Conservation (phyloP, 495 filamentous ascomycete genomes). For the Penicillium steckii region DNA sequence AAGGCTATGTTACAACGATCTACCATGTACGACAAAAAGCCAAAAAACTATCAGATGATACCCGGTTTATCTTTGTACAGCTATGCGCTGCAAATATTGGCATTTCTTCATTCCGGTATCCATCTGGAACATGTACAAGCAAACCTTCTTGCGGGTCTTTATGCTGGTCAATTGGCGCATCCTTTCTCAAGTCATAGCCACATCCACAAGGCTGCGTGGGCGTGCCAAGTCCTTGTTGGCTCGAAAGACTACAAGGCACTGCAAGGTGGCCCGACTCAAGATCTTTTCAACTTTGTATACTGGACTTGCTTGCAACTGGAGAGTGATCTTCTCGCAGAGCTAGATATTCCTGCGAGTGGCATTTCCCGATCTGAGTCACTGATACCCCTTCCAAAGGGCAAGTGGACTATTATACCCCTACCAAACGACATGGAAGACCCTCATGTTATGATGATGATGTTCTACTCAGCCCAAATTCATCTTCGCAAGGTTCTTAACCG, state of each 20-base stretch:
- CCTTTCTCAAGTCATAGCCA: constrained; percentile 88
- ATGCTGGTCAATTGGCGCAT: constrained; percentile 81
- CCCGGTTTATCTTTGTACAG: constrained; percentile 89
- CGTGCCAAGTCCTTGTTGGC: constrained; percentile 74
- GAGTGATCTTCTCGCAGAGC: constrained; percentile 91
- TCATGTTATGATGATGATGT: constrained; percentile 60
- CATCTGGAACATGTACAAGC: constrained; percentile 80
- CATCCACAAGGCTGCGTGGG: constrained; percentile 76
- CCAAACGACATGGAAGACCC: constrained; percentile 34
- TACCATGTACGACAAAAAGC: constrained; percentile 12
- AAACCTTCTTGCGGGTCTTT: constrained; percentile 83
- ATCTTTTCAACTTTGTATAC: constrained; percentile 73
- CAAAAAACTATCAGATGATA: constrained; percentile 78
- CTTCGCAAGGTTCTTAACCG: constrained; percentile 82
- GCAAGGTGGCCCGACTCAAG: constrained; percentile 27
- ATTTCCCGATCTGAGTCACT: constrained; percentile 70
- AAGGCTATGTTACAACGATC: constrained; percentile 14
- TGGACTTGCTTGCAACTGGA: constrained; percentile 96
- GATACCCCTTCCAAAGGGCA: constrained; percentile 60
- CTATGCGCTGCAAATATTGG: constrained; percentile 83
- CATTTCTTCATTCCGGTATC: constrained; percentile 72
- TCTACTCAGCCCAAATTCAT: constrained; percentile 83
- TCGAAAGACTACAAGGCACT: constrained; percentile 43
- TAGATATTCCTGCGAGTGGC: constrained; percentile 76
- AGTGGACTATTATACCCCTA: constrained; percentile 26